Conservation (phyloP, 352 stramenopile genomes). For the Pythium pectinolyticum region DNA sequence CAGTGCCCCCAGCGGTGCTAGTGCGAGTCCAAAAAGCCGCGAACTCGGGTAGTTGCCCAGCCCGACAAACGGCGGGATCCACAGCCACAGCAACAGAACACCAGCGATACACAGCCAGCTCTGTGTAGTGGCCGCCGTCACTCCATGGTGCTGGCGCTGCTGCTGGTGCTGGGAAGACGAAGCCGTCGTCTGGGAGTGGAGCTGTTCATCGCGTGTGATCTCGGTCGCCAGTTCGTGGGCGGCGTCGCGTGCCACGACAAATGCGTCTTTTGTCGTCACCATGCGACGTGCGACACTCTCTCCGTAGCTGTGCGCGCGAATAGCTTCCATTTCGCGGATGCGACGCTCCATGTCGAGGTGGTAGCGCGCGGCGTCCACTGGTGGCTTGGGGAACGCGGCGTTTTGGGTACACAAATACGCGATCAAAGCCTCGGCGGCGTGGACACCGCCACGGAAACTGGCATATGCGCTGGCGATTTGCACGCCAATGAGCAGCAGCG, state of each 20-base stretch:
- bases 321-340: conserved; percentile 3
- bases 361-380: conserved; percentile 18
- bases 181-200: too few relatives aligned
- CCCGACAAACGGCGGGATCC: conserved; percentile 29
- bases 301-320: conserved; percentile 1
- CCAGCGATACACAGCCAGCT: conserved; percentile 2
- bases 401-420: conserved; percentile 4
- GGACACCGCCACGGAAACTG: conserved; percentile 18
- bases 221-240: conserved; percentile 8
- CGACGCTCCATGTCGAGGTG: conserved; percentile 10
- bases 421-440: conserved; percentile 20
- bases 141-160: too few relatives aligned
- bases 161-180: too few relatives aligned
- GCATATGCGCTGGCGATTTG: conserved; percentile 19
- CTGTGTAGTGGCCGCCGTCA: background rate
- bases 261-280: conserved; percentile 2
- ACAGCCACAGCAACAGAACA: conserved; percentile 20
- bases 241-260: conserved; percentile 11
- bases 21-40: conserved; percentile 24
- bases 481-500: conserved; percentile 19
- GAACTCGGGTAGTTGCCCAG: conserved; percentile 24
- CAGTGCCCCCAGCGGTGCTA: conserved; percentile 30
- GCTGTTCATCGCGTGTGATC: conserved; percentile 21
- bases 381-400: conserved; percentile 18
- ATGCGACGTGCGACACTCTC: conserved; percentile 16